Evolutionary conservation across 345 rosid genomes (phyloP), one percentile per base, ranked within the genome.

Genomic region (Ceriops decandra): DNA sequence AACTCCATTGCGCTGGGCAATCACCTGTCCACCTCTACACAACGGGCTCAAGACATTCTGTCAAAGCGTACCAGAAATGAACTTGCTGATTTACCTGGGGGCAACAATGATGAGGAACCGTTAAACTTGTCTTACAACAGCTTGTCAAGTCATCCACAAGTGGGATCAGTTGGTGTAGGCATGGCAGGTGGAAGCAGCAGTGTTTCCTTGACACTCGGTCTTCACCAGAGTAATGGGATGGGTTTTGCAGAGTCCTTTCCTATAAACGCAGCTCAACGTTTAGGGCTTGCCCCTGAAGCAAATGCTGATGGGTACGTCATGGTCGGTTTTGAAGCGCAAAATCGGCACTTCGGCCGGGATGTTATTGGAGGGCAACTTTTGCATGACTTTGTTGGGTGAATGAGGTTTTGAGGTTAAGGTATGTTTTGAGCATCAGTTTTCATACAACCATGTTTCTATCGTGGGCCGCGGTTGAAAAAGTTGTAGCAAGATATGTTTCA

Each of bases 321-420:
- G 49, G 85, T 84, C 62, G 84, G 88, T 17, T 91, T 76, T 60
- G 91, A 84, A 68, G 78, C 81, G 27, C 92, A 87, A 66, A 82
- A 78, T 68, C 76, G 95, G 64, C 89, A 85, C 64, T 90, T 85
- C 51, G 85, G 89, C 28, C 75, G 92, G 77, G 85, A 86, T 78
- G 84, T 83, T 15, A 82, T 83, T 22, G 97, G 91, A 36, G 90
- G 92, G 38, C 98, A 91, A 76, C 90, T 93, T 63, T 82, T 93
- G 78, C 96, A 88, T 70, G 91, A 93, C 77, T 91, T 91, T 72
- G 97, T 91, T 30, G 97, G 97, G 52, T 91, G 86, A 87, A 64
- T 13, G 17, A 21, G 11, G 27, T 62, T 60, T 27, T 47, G 52
- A 47, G 28, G 17, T 7, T 16, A 13, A 30, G 17, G 27, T 27